Evolutionary conservation across 2,329 filamentous ascomycete genomes (phyloP), one percentile per base, ranked within the genome.

Genomic region (Ceratocystis lukuohia): DNA sequence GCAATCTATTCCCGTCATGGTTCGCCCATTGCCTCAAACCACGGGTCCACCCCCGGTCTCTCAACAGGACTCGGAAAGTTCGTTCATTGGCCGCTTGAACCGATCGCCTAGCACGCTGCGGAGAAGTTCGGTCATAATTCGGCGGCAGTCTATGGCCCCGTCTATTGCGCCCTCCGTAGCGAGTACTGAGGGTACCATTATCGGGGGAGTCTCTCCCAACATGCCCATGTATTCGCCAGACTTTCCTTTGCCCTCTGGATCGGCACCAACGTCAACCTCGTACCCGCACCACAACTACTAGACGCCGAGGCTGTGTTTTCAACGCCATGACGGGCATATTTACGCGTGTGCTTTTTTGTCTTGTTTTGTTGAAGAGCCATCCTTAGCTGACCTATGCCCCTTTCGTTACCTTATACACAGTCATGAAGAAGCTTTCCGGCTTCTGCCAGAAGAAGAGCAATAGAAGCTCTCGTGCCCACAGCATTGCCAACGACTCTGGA

Each of bases 391-490:
- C 41, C n/a, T 53, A 53, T 30, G n/a, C n/a, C 46, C n/a, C 28
- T 61, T 53, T 64, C 8, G 1, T 20, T 41, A 20, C 62, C 41
- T 15, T 53, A 8, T 41, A 50, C 41, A 64, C 61, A 68, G 64
- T 68, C 67, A 68, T 64, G 67, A 68, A 68, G 64, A 68, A 68
- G 67, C 61, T 68, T 41, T 64, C 64, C 8, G 46, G 30, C 44
- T 62, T 62, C 30, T 53, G 57, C 20, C 57, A 48, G 33, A 68
- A 62, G 30, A 68, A 68, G 30, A 30, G 59, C 28, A 66, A 48
- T 25, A 59, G 28, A 59, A 62, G 50, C 53, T 53, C 61, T 10
- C 44, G 61, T 33, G 22, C 61, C 41, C 22, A 63, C 48, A 65
- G 67, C 53, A 53, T 62, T 44, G 28, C 67, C 30, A 68, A 68